Conservation (phyloP, 768 basidiomycete species). For the Cystofilobasidium bisporidii region DNA sequence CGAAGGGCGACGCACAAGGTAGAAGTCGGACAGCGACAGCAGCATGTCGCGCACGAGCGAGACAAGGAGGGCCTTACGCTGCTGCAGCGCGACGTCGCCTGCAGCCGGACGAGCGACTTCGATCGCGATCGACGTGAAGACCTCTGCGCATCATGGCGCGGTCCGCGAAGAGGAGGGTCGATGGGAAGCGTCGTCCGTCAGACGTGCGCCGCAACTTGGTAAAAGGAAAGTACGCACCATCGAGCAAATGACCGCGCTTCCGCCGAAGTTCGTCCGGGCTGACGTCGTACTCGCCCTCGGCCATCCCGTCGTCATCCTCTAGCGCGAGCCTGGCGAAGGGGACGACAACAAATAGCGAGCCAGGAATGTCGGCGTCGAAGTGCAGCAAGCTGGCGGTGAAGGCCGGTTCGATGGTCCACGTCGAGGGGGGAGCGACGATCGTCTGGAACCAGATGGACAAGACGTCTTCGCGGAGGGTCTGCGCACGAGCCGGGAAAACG, state of each 20-base stretch:
- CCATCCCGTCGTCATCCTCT: not conserved
- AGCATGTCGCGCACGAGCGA: constrained; percentile 21
- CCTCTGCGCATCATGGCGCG: too few species aligned
- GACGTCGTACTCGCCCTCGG: constrained; percentile 13
- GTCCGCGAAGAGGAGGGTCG: too few species aligned
- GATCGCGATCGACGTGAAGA: constrained; percentile 43
- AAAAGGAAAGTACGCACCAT: constrained; percentile 19
- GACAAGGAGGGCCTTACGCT: constrained; percentile 16
- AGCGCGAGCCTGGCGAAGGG: not conserved
- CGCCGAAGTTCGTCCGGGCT: constrained; percentile 23
- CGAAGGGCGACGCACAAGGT: not conserved
- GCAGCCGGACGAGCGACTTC: constrained; percentile 10
- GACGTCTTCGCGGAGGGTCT: constrained; percentile 31
- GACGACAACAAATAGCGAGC: constrained; percentile 13
- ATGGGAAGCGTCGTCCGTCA: too few species aligned
- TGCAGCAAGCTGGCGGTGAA: constrained; percentile 29
- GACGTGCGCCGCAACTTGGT: too few species aligned
- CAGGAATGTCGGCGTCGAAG: not conserved
- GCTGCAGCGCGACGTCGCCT: constrained; percentile 10
- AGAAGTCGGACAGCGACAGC: constrained; percentile 10
- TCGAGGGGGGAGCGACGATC: constrained; percentile 28
- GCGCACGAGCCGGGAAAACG: too few species aligned
- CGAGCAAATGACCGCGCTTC: constrained; percentile 24
- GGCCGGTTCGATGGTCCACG: constrained; percentile 30
- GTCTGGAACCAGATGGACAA: constrained; percentile 32